phyloP scores from a whole-genome alignment of 306 rosid genomes.

The Adenanthera pavonina region DNA sequence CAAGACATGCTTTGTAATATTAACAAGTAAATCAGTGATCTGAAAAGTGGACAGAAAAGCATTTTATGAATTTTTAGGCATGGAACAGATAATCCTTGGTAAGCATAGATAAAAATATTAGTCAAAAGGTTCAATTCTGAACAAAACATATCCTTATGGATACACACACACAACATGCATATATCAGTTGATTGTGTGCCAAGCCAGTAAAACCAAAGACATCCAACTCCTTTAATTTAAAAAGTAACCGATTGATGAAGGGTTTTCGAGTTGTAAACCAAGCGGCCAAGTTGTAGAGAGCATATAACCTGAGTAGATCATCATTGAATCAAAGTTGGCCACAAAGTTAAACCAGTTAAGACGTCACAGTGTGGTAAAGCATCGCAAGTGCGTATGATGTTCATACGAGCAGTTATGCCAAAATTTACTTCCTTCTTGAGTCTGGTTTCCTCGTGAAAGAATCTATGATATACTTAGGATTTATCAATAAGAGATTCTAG shows the following conservation, averaged over 20 bases:
- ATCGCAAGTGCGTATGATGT: constrained; percentile 17
- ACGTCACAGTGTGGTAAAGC: constrained; percentile 9
- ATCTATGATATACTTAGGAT: background rate
- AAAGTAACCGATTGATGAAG: background rate
- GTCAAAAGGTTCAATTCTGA: constrained; percentile 17
- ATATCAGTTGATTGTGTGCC: background rate
- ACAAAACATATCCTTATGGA: background rate
- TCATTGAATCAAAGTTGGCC: constrained; percentile 7
- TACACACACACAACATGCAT: background rate
- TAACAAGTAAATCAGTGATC: constrained; percentile 96
- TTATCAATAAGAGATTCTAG: constrained; percentile 3
- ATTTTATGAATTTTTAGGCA: constrained; percentile 28
- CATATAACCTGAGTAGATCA: background rate
- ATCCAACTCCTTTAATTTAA: background rate
- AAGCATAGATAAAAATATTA: constrained; percentile 7
- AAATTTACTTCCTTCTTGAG: constrained; percentile 25
- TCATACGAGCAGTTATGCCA: constrained; percentile 14
- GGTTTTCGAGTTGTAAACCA: background rate
- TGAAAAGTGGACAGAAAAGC: constrained; percentile 43
- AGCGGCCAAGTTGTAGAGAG: background rate
- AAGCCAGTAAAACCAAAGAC: background rate
- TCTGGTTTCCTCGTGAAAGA: constrained; percentile 16
- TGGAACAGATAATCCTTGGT: constrained; percentile 26
- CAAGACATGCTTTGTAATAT: constrained; percentile 86
- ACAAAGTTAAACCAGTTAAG: constrained; percentile 10